Conservation (phyloP, 495 filamentous ascomycete genomes). For the Penicillium odoratum region DNA sequence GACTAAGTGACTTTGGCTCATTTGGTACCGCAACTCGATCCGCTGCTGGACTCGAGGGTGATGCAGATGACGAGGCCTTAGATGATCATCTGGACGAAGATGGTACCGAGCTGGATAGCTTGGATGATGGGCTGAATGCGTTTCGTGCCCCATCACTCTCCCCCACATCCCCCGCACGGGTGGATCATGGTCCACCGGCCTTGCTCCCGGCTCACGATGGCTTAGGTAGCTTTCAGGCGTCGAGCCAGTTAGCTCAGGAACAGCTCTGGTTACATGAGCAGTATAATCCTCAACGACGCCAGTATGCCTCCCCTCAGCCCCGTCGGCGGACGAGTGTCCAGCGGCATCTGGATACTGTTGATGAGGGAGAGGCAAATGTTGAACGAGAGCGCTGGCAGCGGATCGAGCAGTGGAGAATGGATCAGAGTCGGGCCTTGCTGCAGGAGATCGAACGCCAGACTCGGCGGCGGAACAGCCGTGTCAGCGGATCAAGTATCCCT, state of each 20-base stretch:
- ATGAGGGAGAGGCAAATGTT: conserved; percentile 55
- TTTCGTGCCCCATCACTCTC: conserved; percentile 69
- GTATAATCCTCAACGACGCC: conserved; percentile 66
- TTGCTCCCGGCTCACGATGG: conserved; percentile 91
- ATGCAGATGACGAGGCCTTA: conserved; percentile 48
- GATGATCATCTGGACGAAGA: conserved; percentile 66
- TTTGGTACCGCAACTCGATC: conserved; percentile 62
- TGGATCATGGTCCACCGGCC: conserved; percentile 55
- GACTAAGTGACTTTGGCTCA: conserved; percentile 83
- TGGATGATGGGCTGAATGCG: conserved; percentile 85
- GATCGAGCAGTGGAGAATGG: conserved; percentile 89
- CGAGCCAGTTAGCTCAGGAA: conserved; percentile 61
- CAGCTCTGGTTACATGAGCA: conserved; percentile 84
- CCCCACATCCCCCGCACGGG: conserved; percentile 43
- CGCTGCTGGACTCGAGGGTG: conserved; percentile 44
- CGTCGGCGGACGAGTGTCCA: conserved; percentile 61
- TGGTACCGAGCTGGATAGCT: conserved; percentile 74
- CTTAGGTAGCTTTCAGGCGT: conserved; percentile 73
- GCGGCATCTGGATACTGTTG: conserved; percentile 63
- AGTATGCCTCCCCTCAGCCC: conserved; percentile 24
- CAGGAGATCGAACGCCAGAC: conserved; percentile 90
- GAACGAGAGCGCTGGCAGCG: conserved; percentile 69
- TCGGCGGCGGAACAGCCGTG: conserved; percentile 50
- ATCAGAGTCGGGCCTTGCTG: conserved; percentile 80
- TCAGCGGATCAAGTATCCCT: conserved; percentile 32